Percentiles rank a stretch among this genome's conserved stretches.
These are phyloP conservation scores for Acanthamoeba healyi DNA, from an alignment of 208 protist species.

Conservation along the genomic window DNA sequence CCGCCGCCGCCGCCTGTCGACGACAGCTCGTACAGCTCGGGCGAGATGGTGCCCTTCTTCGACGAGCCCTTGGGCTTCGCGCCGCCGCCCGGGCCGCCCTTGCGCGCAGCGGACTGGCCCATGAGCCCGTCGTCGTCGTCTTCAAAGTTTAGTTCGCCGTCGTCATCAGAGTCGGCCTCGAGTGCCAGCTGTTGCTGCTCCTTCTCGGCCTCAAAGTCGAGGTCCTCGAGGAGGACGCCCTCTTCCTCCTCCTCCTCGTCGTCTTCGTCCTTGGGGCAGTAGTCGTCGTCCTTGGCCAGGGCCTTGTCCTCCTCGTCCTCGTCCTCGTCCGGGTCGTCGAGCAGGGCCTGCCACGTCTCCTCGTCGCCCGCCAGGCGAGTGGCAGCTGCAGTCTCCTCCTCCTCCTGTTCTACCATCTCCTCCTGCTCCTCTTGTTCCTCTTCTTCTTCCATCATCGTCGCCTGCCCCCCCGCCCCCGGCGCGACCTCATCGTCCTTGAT, in stretches of 20 bases:
- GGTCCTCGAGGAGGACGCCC: not conserved
- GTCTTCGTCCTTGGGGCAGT: not conserved
- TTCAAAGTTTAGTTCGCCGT: not conserved
- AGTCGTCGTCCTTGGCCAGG: conserved; percentile 8
- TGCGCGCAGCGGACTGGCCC: too few relatives aligned
- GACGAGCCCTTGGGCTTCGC: too few relatives aligned
- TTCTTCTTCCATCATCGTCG: not conserved
- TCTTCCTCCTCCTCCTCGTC: conserved; percentile 7
- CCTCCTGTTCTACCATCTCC: not conserved
- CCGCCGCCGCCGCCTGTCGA: too few relatives aligned
- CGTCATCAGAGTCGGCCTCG: not conserved
- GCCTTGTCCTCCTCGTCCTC: not conserved
- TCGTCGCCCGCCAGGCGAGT: not conserved
- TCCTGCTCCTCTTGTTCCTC: not conserved
- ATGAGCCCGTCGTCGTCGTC: not conserved
- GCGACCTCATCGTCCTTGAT: too few relatives aligned
- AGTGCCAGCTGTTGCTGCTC: not conserved
- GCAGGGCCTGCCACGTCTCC: not conserved
- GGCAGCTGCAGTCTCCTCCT: not conserved
- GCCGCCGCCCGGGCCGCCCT: too few relatives aligned
- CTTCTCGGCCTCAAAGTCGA: conserved; percentile 34
- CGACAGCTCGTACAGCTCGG: not conserved
- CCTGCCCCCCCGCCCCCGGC: not conserved
- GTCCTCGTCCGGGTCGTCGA: not conserved
- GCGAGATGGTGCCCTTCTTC: not conserved